Evolutionary conservation across 805 yeast species (phyloP).

Genomic region (Candida yuanshanica): DNA sequence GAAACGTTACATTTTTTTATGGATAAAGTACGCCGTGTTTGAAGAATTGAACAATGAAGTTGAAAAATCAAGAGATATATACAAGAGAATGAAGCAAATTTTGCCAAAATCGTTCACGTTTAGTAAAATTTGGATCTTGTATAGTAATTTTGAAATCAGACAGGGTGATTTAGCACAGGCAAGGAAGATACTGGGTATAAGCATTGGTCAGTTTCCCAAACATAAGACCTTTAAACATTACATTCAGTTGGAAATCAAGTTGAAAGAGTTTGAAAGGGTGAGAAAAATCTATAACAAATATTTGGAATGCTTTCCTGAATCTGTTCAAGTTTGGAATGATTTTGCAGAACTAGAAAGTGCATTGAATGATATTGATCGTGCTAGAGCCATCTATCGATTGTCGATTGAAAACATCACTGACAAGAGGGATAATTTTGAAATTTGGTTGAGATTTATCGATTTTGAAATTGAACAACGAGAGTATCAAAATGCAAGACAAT

Average conservation of each 20-base stretch:
- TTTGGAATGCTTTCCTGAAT: constrained; percentile 42
- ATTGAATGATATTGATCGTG: constrained; percentile 64
- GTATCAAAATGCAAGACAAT: constrained; percentile 47
- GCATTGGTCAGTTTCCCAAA: constrained; percentile 65
- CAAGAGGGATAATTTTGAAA: constrained; percentile 10
- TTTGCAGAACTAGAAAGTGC: constrained; percentile 65
- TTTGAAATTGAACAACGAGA: constrained; percentile 56
- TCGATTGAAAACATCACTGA: constrained; percentile 29
- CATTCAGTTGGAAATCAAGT: constrained; percentile 55
- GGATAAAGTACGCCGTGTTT: constrained; percentile 61
- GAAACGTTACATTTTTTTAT: constrained; percentile 64
- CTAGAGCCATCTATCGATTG: constrained; percentile 55
- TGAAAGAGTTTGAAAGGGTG: constrained; percentile 79
- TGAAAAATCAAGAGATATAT: constrained; percentile 44
- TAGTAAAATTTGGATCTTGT: constrained; percentile 67
- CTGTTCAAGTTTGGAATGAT: constrained; percentile 47
- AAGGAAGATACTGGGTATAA: constrained; percentile 64
- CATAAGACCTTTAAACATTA: constrained; percentile 55
- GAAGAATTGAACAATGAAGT: constrained; percentile 48
- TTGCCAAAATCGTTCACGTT: constrained; percentile 65
- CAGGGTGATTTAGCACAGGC: constrained; percentile 45
- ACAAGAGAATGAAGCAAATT: constrained; percentile 39
- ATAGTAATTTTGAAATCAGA: constrained; percentile 70
- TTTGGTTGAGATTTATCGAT: constrained; percentile 43
- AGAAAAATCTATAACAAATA: constrained; percentile 65